These are phyloP conservation scores for Coemansia sp. DNA, from an alignment of 192 early-diverging fungal genomes.

Conservation along the genomic window DNA sequence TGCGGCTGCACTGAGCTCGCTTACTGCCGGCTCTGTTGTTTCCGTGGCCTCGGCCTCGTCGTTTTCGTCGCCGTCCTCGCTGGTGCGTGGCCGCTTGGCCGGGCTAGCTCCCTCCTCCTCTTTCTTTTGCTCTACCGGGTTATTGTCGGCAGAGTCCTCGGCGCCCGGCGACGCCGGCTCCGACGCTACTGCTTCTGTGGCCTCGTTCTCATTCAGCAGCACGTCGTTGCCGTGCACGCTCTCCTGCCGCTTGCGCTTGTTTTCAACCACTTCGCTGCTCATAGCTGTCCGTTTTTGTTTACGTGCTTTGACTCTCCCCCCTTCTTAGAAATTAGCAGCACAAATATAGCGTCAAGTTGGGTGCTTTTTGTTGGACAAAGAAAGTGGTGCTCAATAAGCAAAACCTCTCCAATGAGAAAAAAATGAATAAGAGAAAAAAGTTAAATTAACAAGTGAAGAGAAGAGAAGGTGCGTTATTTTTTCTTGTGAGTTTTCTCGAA, in stretches of 20 bases:
- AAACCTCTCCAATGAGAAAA: constrained; percentile 3
- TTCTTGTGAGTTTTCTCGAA: too few relatives aligned
- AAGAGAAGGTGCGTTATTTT: not conserved
- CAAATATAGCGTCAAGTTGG: too few relatives aligned
- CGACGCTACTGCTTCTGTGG: not conserved
- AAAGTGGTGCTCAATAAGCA: not conserved
- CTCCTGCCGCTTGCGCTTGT: constrained; percentile 50
- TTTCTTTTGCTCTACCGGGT: not conserved
- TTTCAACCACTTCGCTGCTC: constrained; percentile 14
- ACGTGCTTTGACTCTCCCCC: too few relatives aligned
- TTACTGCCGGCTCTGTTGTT: not conserved
- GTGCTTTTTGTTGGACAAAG: too few relatives aligned
- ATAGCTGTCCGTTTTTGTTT: not conserved
- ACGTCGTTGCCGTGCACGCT: constrained; percentile 19
- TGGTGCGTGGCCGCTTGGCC: constrained; percentile 42
- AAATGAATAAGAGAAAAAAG: constrained; percentile 1
- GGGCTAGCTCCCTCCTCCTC: constrained; percentile 27
- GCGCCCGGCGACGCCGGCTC: not conserved
- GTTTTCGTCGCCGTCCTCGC: constrained; percentile 23
- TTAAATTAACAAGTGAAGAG: constrained; percentile 3
- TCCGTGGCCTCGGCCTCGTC: constrained; percentile 3
- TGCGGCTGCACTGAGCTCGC: not conserved
- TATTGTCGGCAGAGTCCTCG: not conserved
- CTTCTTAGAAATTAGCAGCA: too few relatives aligned
- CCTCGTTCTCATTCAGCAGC: not conserved